Base-by-base conservation (phyloP, 2,329 filamentous ascomycete species). In the Penicillium palitans region DNA sequence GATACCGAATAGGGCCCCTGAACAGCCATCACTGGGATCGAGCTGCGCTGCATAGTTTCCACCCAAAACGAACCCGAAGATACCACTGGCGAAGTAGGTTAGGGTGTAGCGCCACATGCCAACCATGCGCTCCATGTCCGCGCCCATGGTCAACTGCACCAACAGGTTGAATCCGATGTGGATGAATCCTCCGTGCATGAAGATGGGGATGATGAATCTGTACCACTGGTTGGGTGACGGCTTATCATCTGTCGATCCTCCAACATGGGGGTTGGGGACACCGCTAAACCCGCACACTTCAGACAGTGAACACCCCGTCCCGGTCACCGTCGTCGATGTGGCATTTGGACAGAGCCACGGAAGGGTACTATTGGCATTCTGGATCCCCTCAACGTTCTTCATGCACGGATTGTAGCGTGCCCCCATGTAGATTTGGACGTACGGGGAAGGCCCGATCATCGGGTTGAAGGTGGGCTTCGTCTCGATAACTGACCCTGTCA, bases 141-240 rank as follows among this genome's bases (percentile, higher is more conserved):
- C 87, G 31, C 90, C 95, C 55, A 98, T 84, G 0, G 91, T 96
- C 69, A 97, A 77, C 74, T 99, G 95, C 24, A 97, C 83, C 8
- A 98, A 83, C 77, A 99, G 83, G 76, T 99, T 99, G 83, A 98
- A 97, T 17, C 87, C 90, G 58, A 99, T 97, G 72, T 99, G 95
- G 62, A 99, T 88, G 56, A 99, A 78, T 15, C 95, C 95, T 1
- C 91, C 92, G 70, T 99, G 95, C 68, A 99, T 80, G 78, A 99
- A 99, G 61, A 99, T 97, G 40, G 95, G 93, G 2, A 89, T 80
- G 70, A 99, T 97, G 79, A 99, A 98, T 60, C 95, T 90, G 77
- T 85, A 99, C 95, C 95, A 99, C 74, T 99, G 95, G 72, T 98
- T 87, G 0, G 95, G 95, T 60, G 85, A 82, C 2, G 88, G 80